Conservation (phyloP, 306 rosid species). For the Dryas drummondii region DNA sequence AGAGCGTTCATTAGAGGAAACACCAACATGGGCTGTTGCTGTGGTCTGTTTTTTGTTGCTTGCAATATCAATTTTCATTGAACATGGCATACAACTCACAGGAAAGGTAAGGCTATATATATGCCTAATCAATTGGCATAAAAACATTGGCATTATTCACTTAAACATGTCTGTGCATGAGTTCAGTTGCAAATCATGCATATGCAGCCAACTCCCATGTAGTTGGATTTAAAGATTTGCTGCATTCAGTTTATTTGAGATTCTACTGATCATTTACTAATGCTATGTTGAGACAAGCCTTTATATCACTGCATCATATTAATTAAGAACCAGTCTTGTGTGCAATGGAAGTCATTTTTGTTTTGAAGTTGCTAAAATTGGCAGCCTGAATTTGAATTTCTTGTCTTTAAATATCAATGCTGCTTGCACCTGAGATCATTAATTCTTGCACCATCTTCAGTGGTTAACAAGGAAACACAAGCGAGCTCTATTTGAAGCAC, state of each 20-base stretch:
- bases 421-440: background rate
- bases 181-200: background rate
- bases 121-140: background rate
- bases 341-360: too few relatives aligned
- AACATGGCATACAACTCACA: conserved; percentile 44
- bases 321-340: too few relatives aligned
- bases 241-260: too few relatives aligned
- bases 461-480: conserved; percentile 51
- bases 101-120: conserved; percentile 36
- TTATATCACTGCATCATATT: too few relatives aligned
- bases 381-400: too few relatives aligned
- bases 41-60: conserved; percentile 61
- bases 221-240: background rate
- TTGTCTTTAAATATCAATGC: background rate
- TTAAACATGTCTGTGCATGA: too few relatives aligned
- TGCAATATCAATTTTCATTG: conserved; percentile 56
- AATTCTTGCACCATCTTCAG: conserved; percentile 24
- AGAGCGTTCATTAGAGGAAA: conserved; percentile 49
- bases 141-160: too few relatives aligned
- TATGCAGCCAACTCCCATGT: background rate
- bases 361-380: too few relatives aligned
- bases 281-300: too few relatives aligned
- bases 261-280: too few relatives aligned
- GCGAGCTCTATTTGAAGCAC: conserved; percentile 62
- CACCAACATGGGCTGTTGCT: conserved; percentile 81